These are phyloP conservation scores for Coprinellus micaceus DNA, from an alignment of 768 basidiomycete species.

Conservation along the genomic window DNA sequence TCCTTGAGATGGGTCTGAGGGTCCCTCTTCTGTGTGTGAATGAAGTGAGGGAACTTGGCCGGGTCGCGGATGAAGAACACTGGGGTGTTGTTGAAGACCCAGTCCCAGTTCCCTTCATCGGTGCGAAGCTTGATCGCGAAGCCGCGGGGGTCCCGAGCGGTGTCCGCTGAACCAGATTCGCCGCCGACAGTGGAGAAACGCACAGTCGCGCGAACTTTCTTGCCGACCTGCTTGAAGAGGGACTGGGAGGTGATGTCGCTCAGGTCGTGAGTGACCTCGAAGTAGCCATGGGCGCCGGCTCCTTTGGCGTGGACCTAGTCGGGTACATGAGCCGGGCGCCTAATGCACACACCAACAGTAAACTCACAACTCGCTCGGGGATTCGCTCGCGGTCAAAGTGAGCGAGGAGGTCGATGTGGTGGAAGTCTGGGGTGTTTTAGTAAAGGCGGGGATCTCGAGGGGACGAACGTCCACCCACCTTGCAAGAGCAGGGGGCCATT, in stretches of 20 bases:
- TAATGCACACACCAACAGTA: not conserved
- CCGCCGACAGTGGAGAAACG: constrained; percentile 96
- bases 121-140: constrained; percentile 90
- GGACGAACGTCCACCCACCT: too few species aligned
- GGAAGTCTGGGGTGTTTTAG: constrained; percentile 52
- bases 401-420: constrained; percentile 83
- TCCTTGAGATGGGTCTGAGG: constrained; percentile 92
- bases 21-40: constrained; percentile 90
- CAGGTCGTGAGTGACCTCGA: constrained; percentile 84
- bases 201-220: constrained; percentile 68
- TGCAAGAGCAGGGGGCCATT: constrained; percentile 86
- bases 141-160: constrained; percentile 90
- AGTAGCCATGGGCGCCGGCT: constrained; percentile 89
- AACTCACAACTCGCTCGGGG: constrained; percentile 83
- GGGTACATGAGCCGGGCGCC: constrained; percentile 17
- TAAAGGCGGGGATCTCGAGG: not conserved
- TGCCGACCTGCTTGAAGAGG: constrained; percentile 62
- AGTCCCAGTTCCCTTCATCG: constrained; percentile 87
- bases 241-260: constrained; percentile 74
- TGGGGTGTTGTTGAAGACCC: constrained; percentile 91
- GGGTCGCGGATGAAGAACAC: constrained; percentile 88
- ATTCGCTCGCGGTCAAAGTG: constrained; percentile 96
- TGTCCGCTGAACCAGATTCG: constrained; percentile 83
- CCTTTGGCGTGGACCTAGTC: constrained; percentile 86
- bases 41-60: constrained; percentile 89